Evolutionary conservation across 768 basidiomycete genomes (phyloP), one percentile per base, ranked within the genome.

Genomic region (Cantharellus cinnabarinus): DNA sequence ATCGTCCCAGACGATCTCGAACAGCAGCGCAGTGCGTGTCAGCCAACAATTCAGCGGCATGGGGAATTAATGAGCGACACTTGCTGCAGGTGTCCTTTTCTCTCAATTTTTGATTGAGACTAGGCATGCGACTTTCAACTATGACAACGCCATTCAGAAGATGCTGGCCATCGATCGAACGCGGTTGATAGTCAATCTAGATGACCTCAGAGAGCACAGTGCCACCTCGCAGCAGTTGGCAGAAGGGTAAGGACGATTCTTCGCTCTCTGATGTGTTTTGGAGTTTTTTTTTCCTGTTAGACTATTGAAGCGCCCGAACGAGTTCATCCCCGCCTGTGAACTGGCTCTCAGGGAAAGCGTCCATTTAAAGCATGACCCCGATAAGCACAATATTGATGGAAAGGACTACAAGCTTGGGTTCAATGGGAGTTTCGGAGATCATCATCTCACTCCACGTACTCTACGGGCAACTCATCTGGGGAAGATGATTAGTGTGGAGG

Each of bases 401-500:
- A 93, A 85, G 68, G 79, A 75, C 63, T 97, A 82, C 71, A 83
- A 84, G 64, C 76, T 97, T 59, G 95, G 93, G 34, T 82, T 97
- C 69, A 84, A 86, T 65, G 95, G 95, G 56, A 93, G 89, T 4
- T 99, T 99, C 70, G 95, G 95, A 51, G 94, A 97, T 71, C 89
- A 98, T 70, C 93, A 97, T 70, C 86, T 93, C 69, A 97, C 85
- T 70, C 95, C 95, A 53, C 78, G 95, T 4, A 90, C 90, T 15
- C 78, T 99, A 56, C 79, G 82, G 60, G 85, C 90, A 39, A 77
- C 79, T 62, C 85, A 98, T 69, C 79, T 99, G 20, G 88, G 90
- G 55, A 90, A 85, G 71, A 90, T 98, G 90, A 88, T 98, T 67
- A 91, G 87, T 41, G 70, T 99, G 41, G 95, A 99, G 73, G 95